Conservation (phyloP, 2,329 filamentous ascomycete species). For the Trichoderma afroharzianum region DNA sequence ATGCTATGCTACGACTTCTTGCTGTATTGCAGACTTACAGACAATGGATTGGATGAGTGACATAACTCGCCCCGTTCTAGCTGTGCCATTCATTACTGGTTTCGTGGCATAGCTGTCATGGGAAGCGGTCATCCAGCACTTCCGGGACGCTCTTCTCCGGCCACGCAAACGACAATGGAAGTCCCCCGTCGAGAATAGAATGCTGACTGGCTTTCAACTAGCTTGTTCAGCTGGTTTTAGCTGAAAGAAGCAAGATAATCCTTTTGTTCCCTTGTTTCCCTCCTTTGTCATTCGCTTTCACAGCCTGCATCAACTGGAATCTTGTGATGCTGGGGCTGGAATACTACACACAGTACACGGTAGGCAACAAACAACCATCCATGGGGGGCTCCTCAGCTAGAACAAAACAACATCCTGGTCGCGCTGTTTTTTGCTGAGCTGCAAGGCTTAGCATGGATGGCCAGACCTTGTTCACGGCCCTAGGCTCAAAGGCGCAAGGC, state of each 20-base stretch:
- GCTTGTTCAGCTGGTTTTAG: neutral
- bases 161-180: neutral
- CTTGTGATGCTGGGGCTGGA: neutral
- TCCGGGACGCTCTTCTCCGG: neutral
- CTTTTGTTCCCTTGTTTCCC: neutral
- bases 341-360: neutral
- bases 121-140: neutral
- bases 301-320: neutral
- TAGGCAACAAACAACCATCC: neutral
- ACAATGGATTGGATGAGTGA: neutral
- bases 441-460: neutral
- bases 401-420: conserved; percentile 1
- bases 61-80: neutral
- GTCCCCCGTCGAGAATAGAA: neutral
- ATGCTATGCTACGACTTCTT: neutral
- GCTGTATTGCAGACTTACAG: neutral
- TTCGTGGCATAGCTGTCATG: neutral
- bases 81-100: neutral
- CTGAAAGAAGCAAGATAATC: neutral
- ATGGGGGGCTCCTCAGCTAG: neutral
- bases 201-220: neutral
- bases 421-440: neutral
- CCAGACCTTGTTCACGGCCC: neutral
- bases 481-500: conserved; percentile 5
- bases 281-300: neutral